phyloP scores from a whole-genome alignment of 2,329 filamentous ascomycete species.

The Elsinoe australis region DNA sequence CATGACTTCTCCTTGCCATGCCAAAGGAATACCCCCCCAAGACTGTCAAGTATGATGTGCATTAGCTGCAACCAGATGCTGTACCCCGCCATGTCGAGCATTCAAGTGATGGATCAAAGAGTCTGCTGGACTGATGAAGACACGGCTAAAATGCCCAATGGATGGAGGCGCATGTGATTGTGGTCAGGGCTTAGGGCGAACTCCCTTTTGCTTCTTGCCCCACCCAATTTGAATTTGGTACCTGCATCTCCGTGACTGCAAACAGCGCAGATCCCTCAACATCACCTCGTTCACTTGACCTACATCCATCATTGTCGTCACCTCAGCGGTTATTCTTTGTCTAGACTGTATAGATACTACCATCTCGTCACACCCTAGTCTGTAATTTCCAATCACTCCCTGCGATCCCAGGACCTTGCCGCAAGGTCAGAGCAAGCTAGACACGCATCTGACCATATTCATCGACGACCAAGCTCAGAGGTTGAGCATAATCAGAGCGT shows the following conservation, averaged over 20 bases:
- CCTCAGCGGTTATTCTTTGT: not conserved
- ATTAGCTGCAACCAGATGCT: no score
- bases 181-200: no score
- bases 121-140: not conserved
- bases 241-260: no score
- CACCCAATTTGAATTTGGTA: not conserved
- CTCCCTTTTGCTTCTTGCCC: no score
- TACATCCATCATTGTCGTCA: conserved; percentile 4
- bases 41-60: no score
- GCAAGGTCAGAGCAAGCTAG: not conserved
- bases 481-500: not conserved
- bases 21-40: no score
- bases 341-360: not conserved
- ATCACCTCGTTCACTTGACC: conserved; percentile 5
- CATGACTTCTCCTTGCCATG: no score
- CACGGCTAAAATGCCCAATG: no score
- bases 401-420: not conserved
- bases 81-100: conserved; percentile 11
- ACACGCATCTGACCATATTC: conserved; percentile 1
- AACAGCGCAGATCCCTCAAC: not conserved
- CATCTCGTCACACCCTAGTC: conserved; percentile 4
- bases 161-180: no score
- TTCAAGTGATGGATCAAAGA: not conserved
- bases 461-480: not conserved
- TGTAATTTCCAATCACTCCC: conserved; percentile 1